Evolutionary conservation across 257 asterid species (phyloP).

Genomic region (Gynochthodes officinalis): DNA sequence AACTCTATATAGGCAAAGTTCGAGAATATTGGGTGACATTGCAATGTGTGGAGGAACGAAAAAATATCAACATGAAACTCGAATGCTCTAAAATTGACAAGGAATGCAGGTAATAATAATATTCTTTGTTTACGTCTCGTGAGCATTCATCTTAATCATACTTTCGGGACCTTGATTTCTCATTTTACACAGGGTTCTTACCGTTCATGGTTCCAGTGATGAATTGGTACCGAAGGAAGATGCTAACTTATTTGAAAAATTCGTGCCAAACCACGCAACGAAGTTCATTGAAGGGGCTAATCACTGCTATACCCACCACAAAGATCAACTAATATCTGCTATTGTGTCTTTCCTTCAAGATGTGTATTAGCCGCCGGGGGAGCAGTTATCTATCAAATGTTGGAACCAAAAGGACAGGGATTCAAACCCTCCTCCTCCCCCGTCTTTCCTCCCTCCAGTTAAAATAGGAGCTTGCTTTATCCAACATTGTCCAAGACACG

Average conservation of each 20-base stretch:
- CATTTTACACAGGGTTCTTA: slow-evolving; percentile 61
- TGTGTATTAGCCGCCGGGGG: slow-evolving; percentile 27
- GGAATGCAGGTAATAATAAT: slow-evolving; percentile 48
- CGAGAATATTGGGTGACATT: slow-evolving; percentile 55
- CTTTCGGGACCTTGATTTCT: too few relatives aligned
- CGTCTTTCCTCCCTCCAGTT: too few relatives aligned
- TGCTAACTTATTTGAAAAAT: slow-evolving; percentile 49
- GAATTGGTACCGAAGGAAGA: slow-evolving; percentile 46
- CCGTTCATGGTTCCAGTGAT: slow-evolving; percentile 63
- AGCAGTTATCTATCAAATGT: too few relatives aligned
- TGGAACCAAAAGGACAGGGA: too few relatives aligned
- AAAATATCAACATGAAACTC: slow-evolving; percentile 57
- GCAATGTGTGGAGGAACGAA: slow-evolving; percentile 67
- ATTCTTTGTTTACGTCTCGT: too few relatives aligned
- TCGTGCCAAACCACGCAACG: slow-evolving; percentile 45
- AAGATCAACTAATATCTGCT: slow-evolving; percentile 36
- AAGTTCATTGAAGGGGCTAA: slow-evolving; percentile 49
- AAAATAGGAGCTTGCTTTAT: too few relatives aligned
- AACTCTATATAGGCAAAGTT: slow-evolving; percentile 36
- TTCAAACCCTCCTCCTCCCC: too few relatives aligned
- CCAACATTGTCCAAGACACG: too few relatives aligned
- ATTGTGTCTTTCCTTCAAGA: slow-evolving; percentile 48
- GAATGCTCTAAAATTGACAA: slow-evolving; percentile 57
- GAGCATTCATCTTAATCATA: too few relatives aligned
- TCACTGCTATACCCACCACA: slow-evolving; percentile 49